phyloP scores from a whole-genome alignment of 208 protist species.

The Crithidia brevicula region DNA sequence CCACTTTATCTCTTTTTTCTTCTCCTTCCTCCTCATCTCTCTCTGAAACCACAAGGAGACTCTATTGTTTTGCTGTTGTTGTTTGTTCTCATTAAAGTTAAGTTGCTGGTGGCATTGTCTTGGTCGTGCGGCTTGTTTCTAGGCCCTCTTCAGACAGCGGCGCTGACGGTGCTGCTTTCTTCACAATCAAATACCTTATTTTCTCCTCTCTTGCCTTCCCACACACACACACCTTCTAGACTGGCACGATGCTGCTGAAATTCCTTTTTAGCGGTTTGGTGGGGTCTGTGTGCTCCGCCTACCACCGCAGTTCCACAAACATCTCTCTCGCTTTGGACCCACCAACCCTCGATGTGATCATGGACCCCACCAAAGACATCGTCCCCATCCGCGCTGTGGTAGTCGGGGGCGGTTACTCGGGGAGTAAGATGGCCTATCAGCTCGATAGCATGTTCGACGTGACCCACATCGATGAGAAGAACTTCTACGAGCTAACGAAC shows the following conservation, averaged over 20 bases:
- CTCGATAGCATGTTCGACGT: constrained; percentile 90
- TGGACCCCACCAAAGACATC: constrained; percentile 83
- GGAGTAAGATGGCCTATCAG: constrained; percentile 74
- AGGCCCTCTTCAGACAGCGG: too few relatives aligned
- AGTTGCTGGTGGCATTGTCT: too few relatives aligned
- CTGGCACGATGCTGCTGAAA: constrained; percentile 60
- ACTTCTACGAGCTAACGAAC: constrained; percentile 87
- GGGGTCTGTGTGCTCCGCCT: constrained; percentile 49
- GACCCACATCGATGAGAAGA: constrained; percentile 89
- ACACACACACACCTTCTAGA: too few relatives aligned
- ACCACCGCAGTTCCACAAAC: constrained; percentile 22
- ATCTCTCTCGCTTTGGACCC: constrained; percentile 54
- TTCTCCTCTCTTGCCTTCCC: too few relatives aligned
- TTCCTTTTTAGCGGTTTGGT: constrained; percentile 44
- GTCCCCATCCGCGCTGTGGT: constrained; percentile 76
- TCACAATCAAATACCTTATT: too few relatives aligned
- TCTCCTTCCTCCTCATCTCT: too few relatives aligned
- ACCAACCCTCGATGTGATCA: constrained; percentile 71
- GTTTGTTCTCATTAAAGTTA: too few relatives aligned
- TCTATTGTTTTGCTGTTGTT: too few relatives aligned
- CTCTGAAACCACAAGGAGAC: too few relatives aligned
- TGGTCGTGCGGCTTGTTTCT: too few relatives aligned
- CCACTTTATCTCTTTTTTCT: constrained; percentile 11
- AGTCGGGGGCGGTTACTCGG: constrained; percentile 84
- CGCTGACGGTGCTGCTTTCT: too few relatives aligned